Conservation (phyloP, 495 filamentous ascomycete genomes). For the Daldinia concentrica region DNA sequence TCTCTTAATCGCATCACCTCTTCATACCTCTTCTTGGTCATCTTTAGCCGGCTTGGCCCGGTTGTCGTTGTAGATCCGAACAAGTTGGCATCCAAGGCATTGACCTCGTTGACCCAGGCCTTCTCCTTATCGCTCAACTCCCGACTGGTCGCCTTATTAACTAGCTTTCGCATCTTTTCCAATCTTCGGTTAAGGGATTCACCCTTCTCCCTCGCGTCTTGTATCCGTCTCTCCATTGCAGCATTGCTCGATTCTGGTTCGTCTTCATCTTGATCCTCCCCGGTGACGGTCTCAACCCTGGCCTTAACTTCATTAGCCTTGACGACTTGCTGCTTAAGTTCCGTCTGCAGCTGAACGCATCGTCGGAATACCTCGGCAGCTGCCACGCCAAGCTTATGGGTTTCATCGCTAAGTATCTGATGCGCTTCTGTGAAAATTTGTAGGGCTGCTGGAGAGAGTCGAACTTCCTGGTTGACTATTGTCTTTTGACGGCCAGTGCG, state of each 20-base stretch:
- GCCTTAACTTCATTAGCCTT: constrained; percentile 72
- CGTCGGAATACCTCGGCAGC: constrained; percentile 84
- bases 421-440: constrained; percentile 81
- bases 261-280: constrained; percentile 64
- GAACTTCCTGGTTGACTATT: constrained; percentile 73
- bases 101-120: constrained; percentile 72
- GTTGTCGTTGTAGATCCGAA: constrained; percentile 50
- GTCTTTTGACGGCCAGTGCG: constrained; percentile 67
- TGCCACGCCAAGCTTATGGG: constrained; percentile 72
- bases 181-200: constrained; percentile 67
- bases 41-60: constrained; percentile 45
- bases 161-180: constrained; percentile 68
- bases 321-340: constrained; percentile 75
- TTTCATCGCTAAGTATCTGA: constrained; percentile 76
- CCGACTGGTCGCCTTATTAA: constrained; percentile 65
- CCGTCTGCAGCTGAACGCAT: constrained; percentile 74
- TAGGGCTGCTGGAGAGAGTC: constrained; percentile 77
- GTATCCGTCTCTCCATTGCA: constrained; percentile 67
- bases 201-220: constrained; percentile 66
- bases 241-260: constrained; percentile 58
- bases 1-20: constrained; percentile 57
- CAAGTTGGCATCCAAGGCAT: constrained; percentile 56
- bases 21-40: constrained; percentile 58
- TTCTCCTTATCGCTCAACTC: constrained; percentile 79
- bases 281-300: constrained; percentile 71